These are phyloP conservation scores for Ilex paraguariensis DNA, from an alignment of 305 asterid species.

Conservation along the genomic window DNA sequence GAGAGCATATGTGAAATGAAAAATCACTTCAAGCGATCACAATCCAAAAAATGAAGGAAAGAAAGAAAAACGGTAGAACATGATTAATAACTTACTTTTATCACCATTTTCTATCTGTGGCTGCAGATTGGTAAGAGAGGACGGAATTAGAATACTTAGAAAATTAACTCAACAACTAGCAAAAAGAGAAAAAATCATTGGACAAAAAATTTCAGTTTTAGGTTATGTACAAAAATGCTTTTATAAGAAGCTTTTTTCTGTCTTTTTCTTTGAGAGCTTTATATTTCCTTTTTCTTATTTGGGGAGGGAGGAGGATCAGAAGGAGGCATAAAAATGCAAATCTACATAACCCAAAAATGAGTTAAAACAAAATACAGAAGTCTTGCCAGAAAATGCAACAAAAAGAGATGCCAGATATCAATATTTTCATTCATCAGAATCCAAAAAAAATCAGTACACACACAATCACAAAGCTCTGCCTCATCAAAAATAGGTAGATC, in stretches of 20 bases:
- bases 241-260: too few relatives aligned
- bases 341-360: too few relatives aligned
- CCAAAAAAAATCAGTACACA: too few relatives aligned
- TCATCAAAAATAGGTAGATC: too few relatives aligned
- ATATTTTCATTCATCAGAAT: too few relatives aligned
- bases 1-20: constrained; percentile 15
- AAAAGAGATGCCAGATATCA: too few relatives aligned
- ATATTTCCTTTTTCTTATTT: too few relatives aligned
- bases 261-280: too few relatives aligned
- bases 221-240: too few relatives aligned
- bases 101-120: constrained; percentile 95
- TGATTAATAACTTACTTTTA: constrained; percentile 46
- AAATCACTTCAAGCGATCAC: not conserved
- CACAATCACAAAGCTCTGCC: too few relatives aligned
- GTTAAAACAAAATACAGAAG: too few relatives aligned
- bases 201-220: constrained; percentile 1
- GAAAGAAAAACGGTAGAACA: not conserved
- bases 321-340: not conserved
- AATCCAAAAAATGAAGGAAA: not conserved
- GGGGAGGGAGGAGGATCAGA: not conserved
- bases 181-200: not conserved
- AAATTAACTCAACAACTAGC: constrained; percentile 1
- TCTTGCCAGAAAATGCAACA: too few relatives aligned
- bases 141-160: constrained; percentile 26
- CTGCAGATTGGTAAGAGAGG: constrained; percentile 40